These are phyloP conservation scores for Cutaneotrichosporon cutaneum DNA, from an alignment of 1,284 basidiomycete species.

Conservation along the genomic window DNA sequence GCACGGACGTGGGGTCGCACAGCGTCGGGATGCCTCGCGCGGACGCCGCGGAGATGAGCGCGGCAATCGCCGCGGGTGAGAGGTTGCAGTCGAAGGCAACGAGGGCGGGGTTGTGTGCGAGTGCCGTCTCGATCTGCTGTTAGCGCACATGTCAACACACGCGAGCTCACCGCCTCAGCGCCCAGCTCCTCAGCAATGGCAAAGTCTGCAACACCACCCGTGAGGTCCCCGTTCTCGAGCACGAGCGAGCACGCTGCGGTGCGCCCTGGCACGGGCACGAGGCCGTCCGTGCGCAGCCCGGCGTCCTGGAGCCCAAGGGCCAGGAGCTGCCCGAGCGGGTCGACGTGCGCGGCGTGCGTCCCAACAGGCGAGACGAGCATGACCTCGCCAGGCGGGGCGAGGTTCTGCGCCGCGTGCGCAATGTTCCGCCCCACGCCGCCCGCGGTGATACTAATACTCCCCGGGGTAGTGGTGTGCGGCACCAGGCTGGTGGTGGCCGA, in stretches of 20 bases:
- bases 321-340: conserved; percentile 68
- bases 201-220: conserved; percentile 91
- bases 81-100: conserved; percentile 84
- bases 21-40: conserved; percentile 44
- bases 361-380: conserved; percentile 55
- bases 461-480: conserved; percentile 72
- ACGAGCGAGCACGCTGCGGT: conserved; percentile 84
- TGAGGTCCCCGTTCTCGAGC: conserved; percentile 71
- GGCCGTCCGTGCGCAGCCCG: conserved; percentile 80
- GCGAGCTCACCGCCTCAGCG: conserved; percentile 55
- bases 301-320: conserved; percentile 59
- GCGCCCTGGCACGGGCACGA: conserved; percentile 56
- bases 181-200: conserved; percentile 63
- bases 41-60: conserved; percentile 54
- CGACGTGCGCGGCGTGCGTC: conserved; percentile 54
- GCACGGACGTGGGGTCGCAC: conserved; percentile 78
- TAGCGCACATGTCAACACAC: neutral
- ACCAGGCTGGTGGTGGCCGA: conserved; percentile 55
- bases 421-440: conserved; percentile 95
- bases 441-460: conserved; percentile 67
- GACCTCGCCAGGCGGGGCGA: conserved; percentile 37
- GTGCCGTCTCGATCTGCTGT: conserved; percentile 48
- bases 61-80: conserved; percentile 58
- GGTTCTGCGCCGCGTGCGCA: conserved; percentile 70
- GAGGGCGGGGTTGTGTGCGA: conserved; percentile 58